Evolutionary conservation across 1,139 yeast genomes (phyloP), one percentile per base, ranked within the genome.

Genomic region (Cylindricascospora bacillispora): DNA sequence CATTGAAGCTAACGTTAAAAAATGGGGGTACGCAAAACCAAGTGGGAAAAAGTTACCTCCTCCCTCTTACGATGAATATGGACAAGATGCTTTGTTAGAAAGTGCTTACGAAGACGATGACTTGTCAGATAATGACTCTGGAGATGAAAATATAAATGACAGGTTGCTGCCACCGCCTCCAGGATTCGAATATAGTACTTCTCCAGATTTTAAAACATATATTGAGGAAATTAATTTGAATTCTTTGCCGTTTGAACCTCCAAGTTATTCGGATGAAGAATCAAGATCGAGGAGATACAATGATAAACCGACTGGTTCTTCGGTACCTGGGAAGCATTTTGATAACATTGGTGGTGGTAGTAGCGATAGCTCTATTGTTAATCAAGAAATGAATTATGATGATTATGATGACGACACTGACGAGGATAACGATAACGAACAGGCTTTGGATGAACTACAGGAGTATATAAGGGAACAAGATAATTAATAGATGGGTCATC

Each of bases 1-100:
- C 64, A 82, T 89, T 35, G 97, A 89, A 54, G 97, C 95, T 4
- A 86, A 89, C 52, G 62, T 75, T 22, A 73, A 76, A 41, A 86
- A 85, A 53, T 81, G 93, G 70, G 95, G 95, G 2, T 79, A 83
- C 42, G 92, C 93, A 14, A 77, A 79, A 22, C 71, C 70, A 31
- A 73, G 68, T 29, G 86, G 85, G 2, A 58, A 67, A 15, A 63
- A 77, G 39, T 73, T 79, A 11, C 83, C 85, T 1, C 80, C 85
- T 3, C 86, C 86, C 1, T 66, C 78, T 5, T 77, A 77, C 42
- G 73, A 74, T 20, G 59, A 62, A 16, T 70, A 65, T 34, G 52
- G 46, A 4, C 60, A 57, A 48, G 70, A 59, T 37, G 39, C 59
- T 5, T 36, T 60, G 15, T 33, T 59, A 13, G 63, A 57, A 34